Base-by-base conservation (phyloP, 1,284 basidiomycete species). In the Ustilago lituana region DNA sequence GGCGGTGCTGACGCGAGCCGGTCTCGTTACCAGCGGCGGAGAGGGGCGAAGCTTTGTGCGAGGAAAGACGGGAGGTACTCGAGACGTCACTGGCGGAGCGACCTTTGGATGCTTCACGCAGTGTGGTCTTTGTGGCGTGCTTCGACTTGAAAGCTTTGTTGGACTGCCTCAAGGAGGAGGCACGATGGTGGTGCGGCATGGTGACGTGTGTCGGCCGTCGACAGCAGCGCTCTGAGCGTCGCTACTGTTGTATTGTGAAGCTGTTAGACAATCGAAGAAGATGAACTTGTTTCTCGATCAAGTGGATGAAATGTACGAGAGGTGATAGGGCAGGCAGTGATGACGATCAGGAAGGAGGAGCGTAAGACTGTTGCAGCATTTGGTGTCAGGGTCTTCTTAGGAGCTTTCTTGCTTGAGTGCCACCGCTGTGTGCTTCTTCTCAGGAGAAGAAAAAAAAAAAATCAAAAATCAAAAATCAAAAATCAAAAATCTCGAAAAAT, bases 81-180 rank as follows among this genome's bases (percentile, higher is more conserved):
- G 47, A 57, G 15, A 48, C 48, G 31, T 69, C 65, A 17, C 38
- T 43, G 10, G 57, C 56, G 10, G 55, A 56, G 14, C 59, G 58
- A 55, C 79, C 79, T 51, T 79, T 81, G 12, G 73, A 58, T 0
- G 65, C 67, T 27, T 73, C 68, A 15, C 77, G 77, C 15, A 67
- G 61, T 10, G 64, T 51, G 19, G 76, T 76, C 57, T 81, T 81
- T 40, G 77, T 68, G 37, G 79, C 67, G 51, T 81, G 79, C 36
- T 73, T 71, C 20, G 78, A 77, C 66, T 79, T 79, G 77, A 81
- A 81, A 26, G 60, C 36, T 57, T 80, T 81, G 68, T 81, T 80
- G 51, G 59, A 51, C 54, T 81, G 79, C 62, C 75, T 75, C 43
- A 81, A 60, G 20, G 64, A 44, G 26, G 76, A 71, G 46, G 68